Percentiles rank a stretch among this genome's conserved stretches.
These are phyloP conservation scores for Malassezia obtusa DNA, from an alignment of 1,284 basidiomycete genomes.

Conservation along the genomic window DNA sequence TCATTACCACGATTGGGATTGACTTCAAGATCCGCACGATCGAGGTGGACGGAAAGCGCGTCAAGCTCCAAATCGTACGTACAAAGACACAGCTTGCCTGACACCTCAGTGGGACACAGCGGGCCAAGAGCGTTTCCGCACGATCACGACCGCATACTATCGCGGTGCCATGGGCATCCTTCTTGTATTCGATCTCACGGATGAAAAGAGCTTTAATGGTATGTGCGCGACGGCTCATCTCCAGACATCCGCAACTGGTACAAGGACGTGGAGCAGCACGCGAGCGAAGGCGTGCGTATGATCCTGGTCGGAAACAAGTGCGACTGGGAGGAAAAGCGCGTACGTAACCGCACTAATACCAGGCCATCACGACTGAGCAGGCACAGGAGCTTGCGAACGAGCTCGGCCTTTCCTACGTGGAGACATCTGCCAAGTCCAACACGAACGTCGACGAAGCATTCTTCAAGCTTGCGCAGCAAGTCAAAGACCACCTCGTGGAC, in stretches of 20 bases:
- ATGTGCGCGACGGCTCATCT: conserved; percentile 48
- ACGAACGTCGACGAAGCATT: conserved; percentile 98
- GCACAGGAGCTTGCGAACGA: conserved; percentile 64
- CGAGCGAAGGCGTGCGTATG: conserved; percentile 97
- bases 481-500: conserved; percentile 86
- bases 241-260: conserved; percentile 98
- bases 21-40: conserved; percentile 70
- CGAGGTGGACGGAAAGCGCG: conserved; percentile 87
- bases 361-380: conserved; percentile 73
- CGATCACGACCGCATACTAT: conserved; percentile 99
- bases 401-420: conserved; percentile 88
- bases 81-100: not conserved
- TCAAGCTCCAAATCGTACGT: conserved; percentile 88
- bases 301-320: conserved; percentile 98
- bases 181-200: conserved; percentile 95
- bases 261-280: conserved; percentile 95
- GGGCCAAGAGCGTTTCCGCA: conserved; percentile 96
- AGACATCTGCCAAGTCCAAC: conserved; percentile 95
- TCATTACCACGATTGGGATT: conserved; percentile 92
- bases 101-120: conserved; percentile 82
- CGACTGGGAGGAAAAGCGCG: conserved; percentile 92
- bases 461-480: conserved; percentile 74
- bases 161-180: conserved; percentile 99
- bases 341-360: conserved; percentile 14
- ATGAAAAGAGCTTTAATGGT: conserved; percentile 97